Percentiles rank a stretch among this genome's conserved stretches.
Conservation (phyloP, 2,329 filamentous ascomycete genomes). For the Raffaelea arxii region DNA sequence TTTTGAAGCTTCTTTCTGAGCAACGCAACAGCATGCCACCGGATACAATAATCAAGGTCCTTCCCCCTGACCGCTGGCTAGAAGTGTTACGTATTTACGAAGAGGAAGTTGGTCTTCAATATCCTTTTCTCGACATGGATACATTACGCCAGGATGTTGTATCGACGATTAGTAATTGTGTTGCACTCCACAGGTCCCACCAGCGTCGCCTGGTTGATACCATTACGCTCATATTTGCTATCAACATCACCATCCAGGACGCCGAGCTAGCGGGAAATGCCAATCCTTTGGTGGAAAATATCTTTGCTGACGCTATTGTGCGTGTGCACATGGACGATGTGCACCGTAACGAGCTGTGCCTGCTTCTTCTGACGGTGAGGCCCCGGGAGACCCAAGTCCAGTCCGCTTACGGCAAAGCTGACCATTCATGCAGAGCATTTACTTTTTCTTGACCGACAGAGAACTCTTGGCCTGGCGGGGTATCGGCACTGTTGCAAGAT, state of each 20-base stretch:
- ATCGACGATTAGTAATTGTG: no score
- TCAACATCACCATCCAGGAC: neutral
- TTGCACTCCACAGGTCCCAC: neutral
- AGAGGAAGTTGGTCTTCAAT: conserved; percentile 2
- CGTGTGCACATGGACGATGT: neutral
- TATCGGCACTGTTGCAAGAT: neutral
- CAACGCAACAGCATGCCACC: neutral
- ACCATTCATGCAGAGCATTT: neutral
- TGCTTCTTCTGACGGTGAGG: neutral
- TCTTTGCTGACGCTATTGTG: neutral
- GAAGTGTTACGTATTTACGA: neutral
- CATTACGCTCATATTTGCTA: neutral
- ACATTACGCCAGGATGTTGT: neutral
- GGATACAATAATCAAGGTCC: neutral
- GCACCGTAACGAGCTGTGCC: neutral
- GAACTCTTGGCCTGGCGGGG: neutral
- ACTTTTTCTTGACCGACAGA: conserved; percentile 1
- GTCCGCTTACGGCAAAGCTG: neutral
- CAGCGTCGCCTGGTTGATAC: neutral
- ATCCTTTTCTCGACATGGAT: neutral
- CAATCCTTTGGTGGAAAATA: neutral
- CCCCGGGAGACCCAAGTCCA: neutral
- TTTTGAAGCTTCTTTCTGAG: neutral
- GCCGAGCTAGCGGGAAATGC: neutral
- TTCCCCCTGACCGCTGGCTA: neutral